Evolutionary conservation across 306 rosid genomes (phyloP), one percentile per base, ranked within the genome.

Genomic region (Urtica urens): DNA sequence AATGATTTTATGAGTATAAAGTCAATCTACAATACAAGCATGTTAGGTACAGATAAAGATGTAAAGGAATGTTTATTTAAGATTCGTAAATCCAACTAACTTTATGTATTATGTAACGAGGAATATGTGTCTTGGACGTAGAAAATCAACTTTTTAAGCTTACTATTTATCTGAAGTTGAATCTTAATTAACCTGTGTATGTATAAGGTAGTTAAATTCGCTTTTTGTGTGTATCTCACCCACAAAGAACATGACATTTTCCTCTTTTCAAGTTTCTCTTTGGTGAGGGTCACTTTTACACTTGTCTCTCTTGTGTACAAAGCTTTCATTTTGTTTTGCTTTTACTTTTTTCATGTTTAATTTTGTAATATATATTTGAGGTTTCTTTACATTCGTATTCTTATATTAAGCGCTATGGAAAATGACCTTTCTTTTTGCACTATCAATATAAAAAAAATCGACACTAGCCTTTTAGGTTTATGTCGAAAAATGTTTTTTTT

Each of bases 231-330:
- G 20, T 20, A 23, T 38, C 37, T 16, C 4, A 19, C 16, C 6
- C 63, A 44, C 28, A 57, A 33, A 22, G 6, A 29, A 11, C 43
- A 28, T n/a, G 2, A 6, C 5, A 27, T 21, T 53, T 35, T 65
- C 65, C 71, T 62, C 46, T 22, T 26, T 62, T 39, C 39, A 62
- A 57, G 44, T 44, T 26, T 56, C 39, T 29, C 55, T 34, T 26
- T 12, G 47, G 24, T 53, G 59, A n/a, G 55, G 56, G 28, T 35
- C 51, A 48, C 63, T 56, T 51, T 23, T 62, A 66, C 74, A 62
- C 86, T 84, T 57, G 59, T 86, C 78, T 85, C 84, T 63, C 84
- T 78, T 80, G 55, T 50, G 58, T 53, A 70, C 60, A 55, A 78
- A 70, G 92, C 68, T 55, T 49, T 64, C 39, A 18, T 58, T 63